These are phyloP conservation scores for Scleromitrula shiraiana DNA, from an alignment of 2,329 filamentous ascomycete species.

Conservation along the genomic window DNA sequence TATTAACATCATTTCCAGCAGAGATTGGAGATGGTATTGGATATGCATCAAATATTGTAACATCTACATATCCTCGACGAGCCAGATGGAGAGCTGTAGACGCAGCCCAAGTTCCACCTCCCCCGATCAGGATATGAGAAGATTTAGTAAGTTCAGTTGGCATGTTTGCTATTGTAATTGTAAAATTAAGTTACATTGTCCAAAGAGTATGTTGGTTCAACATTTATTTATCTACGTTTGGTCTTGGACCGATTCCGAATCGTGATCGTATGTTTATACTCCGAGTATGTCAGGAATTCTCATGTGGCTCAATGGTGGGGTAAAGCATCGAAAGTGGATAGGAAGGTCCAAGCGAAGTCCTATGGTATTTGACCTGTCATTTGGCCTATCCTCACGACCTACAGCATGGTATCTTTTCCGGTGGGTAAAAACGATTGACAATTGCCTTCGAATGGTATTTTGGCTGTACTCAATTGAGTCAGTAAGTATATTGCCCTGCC, in stretches of 20 bases:
- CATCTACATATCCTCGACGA: constrained; percentile 37
- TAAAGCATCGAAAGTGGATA: not conserved
- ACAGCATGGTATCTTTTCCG: not conserved
- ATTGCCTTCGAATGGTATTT: too few species aligned
- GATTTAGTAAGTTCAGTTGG: constrained; percentile 2
- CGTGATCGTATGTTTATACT: not conserved
- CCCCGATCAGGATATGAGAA: constrained; percentile 32
- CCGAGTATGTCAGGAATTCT: not conserved
- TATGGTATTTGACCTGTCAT: not conserved
- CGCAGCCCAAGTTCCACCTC: constrained; percentile 36
- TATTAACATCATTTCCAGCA: constrained; percentile 53
- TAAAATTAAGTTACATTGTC: not conserved
- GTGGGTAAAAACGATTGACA: too few species aligned
- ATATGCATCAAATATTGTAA: constrained; percentile 43
- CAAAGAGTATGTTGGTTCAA: not conserved
- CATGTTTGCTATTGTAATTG: not conserved
- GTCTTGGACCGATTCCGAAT: not conserved
- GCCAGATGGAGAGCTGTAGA: constrained; percentile 38
- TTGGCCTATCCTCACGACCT: not conserved
- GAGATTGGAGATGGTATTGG: constrained; percentile 36
- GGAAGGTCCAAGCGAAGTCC: not conserved
- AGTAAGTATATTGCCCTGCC: too few species aligned
- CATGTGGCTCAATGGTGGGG: not conserved
- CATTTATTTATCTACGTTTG: not conserved
- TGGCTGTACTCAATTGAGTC: too few species aligned